phyloP scores from a whole-genome alignment of 345 rosid genomes.

The Gossypium longicalyx region DNA sequence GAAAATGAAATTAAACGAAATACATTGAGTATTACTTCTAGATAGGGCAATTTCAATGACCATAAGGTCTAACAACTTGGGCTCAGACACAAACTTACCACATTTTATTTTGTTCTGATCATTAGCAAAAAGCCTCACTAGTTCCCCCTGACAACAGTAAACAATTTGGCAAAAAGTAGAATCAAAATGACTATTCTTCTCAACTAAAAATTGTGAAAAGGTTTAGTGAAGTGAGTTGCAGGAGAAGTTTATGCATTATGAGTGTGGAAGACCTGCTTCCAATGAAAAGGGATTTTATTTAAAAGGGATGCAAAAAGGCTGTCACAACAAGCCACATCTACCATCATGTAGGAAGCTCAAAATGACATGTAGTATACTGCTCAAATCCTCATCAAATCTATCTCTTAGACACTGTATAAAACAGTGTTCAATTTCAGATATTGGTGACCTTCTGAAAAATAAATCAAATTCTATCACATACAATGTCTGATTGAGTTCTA shows the following conservation, averaged over 20 bases:
- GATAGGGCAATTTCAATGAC: background rate
- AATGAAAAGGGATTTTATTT: background rate
- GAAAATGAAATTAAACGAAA: background rate
- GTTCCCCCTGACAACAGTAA: slow-evolving; percentile 8
- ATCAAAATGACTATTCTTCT: background rate
- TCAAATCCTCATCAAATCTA: background rate
- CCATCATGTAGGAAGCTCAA: background rate
- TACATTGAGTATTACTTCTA: background rate
- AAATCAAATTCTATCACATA: background rate
- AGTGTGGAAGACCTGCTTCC: background rate
- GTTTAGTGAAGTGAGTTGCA: background rate
- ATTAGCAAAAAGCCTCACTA: slow-evolving; percentile 60
- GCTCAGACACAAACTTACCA: slow-evolving; percentile 49
- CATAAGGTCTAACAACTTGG: slow-evolving; percentile 3
- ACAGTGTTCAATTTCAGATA: background rate
- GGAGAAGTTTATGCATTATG: background rate
- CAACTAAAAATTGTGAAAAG: background rate
- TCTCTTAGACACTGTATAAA: background rate
- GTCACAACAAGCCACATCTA: background rate
- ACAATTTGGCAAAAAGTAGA: background rate
- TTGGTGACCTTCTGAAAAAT: background rate
- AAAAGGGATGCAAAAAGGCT: slow-evolving; percentile 1
- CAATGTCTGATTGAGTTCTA: background rate
- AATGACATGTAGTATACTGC: background rate
- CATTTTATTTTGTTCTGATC: slow-evolving; percentile 88